Evolutionary conservation across 2,329 filamentous ascomycete genomes (phyloP).

Genomic region (Fonsecaea pugnacius): DNA sequence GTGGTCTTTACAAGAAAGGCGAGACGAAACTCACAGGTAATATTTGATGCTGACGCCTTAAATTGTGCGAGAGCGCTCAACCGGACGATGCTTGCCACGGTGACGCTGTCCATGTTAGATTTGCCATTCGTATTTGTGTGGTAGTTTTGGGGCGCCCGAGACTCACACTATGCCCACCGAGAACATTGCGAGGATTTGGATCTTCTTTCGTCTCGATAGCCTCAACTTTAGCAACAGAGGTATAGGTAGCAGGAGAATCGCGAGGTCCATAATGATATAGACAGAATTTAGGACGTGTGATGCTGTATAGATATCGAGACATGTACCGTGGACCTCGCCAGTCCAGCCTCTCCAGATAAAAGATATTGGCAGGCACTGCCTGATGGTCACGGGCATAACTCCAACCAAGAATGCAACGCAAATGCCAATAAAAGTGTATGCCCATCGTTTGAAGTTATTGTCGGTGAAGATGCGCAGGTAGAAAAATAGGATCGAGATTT

Average conservation of each 20-base stretch:
- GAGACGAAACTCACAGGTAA: too few relatives aligned
- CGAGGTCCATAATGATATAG: constrained; percentile 42
- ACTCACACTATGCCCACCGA: constrained; percentile 45
- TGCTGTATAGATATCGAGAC: constrained; percentile 46
- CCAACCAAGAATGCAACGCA: constrained; percentile 40
- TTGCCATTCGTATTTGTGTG: too few relatives aligned
- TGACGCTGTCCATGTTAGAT: too few relatives aligned
- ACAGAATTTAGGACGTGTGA: constrained; percentile 44
- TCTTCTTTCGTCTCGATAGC: constrained; percentile 41
- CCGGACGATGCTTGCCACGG: too few relatives aligned
- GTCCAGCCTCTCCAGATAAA: constrained; percentile 51
- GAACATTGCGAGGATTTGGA: constrained; percentile 45
- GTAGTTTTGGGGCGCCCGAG: too few relatives aligned
- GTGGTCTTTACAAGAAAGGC: too few relatives aligned
- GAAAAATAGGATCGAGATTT: constrained; percentile 44
- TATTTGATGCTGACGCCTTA: too few relatives aligned
- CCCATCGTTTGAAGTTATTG: constrained; percentile 43
- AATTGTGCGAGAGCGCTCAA: too few relatives aligned
- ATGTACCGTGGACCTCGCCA: constrained; percentile 42
- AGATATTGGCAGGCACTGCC: constrained; percentile 45
- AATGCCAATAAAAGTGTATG: constrained; percentile 43
- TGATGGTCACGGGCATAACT: constrained; percentile 43
- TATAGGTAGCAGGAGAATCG: constrained; percentile 41
- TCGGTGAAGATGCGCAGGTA: constrained; percentile 53
- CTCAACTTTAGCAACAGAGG: constrained; percentile 39